phyloP scores from a whole-genome alignment of 2,329 filamentous ascomycete species.

The Diaporthe destruens region DNA sequence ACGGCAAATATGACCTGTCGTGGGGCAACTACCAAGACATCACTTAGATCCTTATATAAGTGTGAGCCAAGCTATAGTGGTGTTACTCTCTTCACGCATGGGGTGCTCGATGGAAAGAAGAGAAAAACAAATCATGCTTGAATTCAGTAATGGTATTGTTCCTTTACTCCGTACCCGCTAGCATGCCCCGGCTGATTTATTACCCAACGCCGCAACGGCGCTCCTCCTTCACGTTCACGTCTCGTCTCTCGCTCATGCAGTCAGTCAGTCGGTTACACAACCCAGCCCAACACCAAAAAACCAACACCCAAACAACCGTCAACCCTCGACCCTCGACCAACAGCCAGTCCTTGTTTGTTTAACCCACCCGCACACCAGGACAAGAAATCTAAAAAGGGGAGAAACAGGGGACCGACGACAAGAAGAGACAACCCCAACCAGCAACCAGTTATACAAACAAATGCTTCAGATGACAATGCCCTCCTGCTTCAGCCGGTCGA shows the following conservation, averaged over 20 bases:
- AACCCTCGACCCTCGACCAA: not conserved
- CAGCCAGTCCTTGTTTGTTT: not conserved
- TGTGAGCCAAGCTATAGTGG: too few species aligned
- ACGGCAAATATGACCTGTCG: too few species aligned
- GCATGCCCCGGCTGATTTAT: constrained; percentile 20
- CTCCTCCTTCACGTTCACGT: not conserved
- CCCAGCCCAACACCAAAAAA: not conserved
- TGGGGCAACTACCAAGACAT: too few species aligned
- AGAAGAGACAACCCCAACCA: not conserved
- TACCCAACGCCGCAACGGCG: constrained; percentile 8
- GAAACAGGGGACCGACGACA: not conserved
- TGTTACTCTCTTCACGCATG: too few species aligned
- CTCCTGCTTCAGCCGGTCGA: constrained; percentile 64
- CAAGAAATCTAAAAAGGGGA: not conserved
- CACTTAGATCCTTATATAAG: too few species aligned
- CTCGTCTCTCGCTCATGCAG: constrained; percentile 26
- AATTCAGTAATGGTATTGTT: constrained; percentile 2
- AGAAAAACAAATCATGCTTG: not conserved
- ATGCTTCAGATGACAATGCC: constrained; percentile 58
- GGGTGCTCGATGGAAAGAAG: not conserved
- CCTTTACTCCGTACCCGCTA: constrained; percentile 25
- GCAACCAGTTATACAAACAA: not conserved
- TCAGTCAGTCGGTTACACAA: not conserved
- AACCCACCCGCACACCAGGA: not conserved
- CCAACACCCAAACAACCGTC: not conserved